phyloP scores from a whole-genome alignment of 2,329 filamentous ascomycete species.

The Curvularia hawaiiensis region DNA sequence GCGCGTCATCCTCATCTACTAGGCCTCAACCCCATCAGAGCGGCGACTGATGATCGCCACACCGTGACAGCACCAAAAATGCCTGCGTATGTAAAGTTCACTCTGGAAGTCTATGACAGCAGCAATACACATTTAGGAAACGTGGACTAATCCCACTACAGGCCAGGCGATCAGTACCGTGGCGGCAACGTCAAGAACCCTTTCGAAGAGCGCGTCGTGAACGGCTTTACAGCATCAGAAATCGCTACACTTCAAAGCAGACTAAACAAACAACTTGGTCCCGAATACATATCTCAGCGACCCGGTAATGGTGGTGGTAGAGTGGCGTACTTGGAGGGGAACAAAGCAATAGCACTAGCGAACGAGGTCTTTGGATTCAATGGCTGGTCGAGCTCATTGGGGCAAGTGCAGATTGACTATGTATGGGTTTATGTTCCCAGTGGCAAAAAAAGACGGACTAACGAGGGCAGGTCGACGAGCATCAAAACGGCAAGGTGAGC shows the following conservation, averaged over 20 bases:
- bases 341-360: conserved; percentile 93
- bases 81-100: conserved; percentile 41
- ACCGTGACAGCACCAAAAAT: conserved; percentile 31
- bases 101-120: not conserved
- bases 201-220: conserved; percentile 78
- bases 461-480: conserved; percentile 71
- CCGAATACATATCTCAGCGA: conserved; percentile 91
- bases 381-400: conserved; percentile 95
- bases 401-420: conserved; percentile 93
- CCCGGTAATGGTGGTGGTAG: conserved; percentile 82
- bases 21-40: conserved; percentile 30
- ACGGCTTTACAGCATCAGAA: conserved; percentile 85
- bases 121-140: not conserved
- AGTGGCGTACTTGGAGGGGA: conserved; percentile 92
- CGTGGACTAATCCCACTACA: conserved; percentile 28
- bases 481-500: conserved; percentile 77
- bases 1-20: conserved; percentile 41
- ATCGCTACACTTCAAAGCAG: conserved; percentile 86
- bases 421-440: conserved; percentile 50
- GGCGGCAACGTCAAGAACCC: conserved; percentile 65
- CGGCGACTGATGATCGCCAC: conserved; percentile 32
- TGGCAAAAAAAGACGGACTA: conserved; percentile 6
- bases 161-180: conserved; percentile 47
- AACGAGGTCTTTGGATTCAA: conserved; percentile 98
- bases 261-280: conserved; percentile 90